Evolutionary conservation across 768 basidiomycete species (phyloP), one percentile per base, ranked within the genome.

Genomic region (Boletus insuetus): DNA sequence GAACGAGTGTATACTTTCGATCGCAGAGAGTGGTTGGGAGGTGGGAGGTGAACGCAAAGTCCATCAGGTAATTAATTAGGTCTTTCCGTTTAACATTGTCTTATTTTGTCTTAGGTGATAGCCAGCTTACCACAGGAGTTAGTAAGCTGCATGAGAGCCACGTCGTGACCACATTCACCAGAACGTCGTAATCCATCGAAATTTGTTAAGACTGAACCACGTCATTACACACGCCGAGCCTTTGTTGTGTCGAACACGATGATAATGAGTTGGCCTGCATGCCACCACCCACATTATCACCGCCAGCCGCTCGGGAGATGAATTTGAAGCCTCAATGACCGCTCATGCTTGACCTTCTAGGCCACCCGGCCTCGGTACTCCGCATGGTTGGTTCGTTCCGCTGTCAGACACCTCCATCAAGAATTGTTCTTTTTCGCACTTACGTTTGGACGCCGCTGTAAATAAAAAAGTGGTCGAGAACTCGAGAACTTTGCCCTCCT

Each of bases 1-100:
- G 10, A 79, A 80, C 20, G 74, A 79, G 19, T 79, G 79, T 57
- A 77, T 94, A 41, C 63, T 87, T 47, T 82, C 81, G 6, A 76
- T 90, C 31, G 86, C 92, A 6, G 79, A 83, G 56, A 80, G 78
- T 53, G 89, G 88, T 10, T 97, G 94, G 94, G 91, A 92, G 41
- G 87, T 91, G 37, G 93, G 94, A 12, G 92, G 92, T 3, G 80
- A 86, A 68, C 82, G 82, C 38, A 72, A 82, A 55, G 74, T 82
- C 53, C 75, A 72, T 29, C 82, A 82, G 80, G 91, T 91, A 57
- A 59, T 74, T 67, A 39, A 47, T 49, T 38, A 45, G 22, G n/a
- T 24, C 26, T 26, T 14, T n/a, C 39, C 22, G 35, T 42, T 44
- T 51, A 45, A 32, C 48, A 10, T 48, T 42, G 50, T 42, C 54